These are phyloP conservation scores for Scopulariopsis brevicaulis DNA, from an alignment of 2,329 filamentous ascomycete species.

Conservation along the genomic window DNA sequence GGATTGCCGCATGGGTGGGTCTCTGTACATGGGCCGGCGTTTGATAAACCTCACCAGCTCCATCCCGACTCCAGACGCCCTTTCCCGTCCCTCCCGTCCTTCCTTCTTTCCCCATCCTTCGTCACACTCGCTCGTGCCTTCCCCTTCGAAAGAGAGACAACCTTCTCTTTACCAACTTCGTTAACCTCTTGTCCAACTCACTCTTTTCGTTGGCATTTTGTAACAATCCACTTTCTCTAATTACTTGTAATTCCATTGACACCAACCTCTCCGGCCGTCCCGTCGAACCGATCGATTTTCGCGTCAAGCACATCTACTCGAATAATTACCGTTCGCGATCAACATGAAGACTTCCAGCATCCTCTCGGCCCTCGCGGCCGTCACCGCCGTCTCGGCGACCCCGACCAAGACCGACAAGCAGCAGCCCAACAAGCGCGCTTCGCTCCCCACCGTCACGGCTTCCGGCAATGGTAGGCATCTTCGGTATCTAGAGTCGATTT, in stretches of 20 bases:
- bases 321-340: constrained; percentile 5
- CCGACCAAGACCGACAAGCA: constrained; percentile 38
- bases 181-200: background rate
- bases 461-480: constrained; percentile 41
- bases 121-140: constrained; percentile 3
- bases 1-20: background rate
- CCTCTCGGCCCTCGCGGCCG: constrained; percentile 34
- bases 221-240: background rate
- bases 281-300: background rate
- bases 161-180: background rate
- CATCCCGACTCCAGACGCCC: background rate
- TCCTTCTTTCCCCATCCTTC: background rate
- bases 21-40: background rate
- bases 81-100: background rate
- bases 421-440: constrained; percentile 36
- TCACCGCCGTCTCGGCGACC: constrained; percentile 29
- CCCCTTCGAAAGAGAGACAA: background rate
- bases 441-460: constrained; percentile 35
- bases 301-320: background rate
- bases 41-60: constrained; percentile 4
- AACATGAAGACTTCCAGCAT: constrained; percentile 38
- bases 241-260: constrained; percentile 1
- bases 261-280: background rate
- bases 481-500: background rate
- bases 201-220: constrained; percentile 3